phyloP scores from a whole-genome alignment of 192 early-diverging fungal species.

The Podochytrium sp. region DNA sequence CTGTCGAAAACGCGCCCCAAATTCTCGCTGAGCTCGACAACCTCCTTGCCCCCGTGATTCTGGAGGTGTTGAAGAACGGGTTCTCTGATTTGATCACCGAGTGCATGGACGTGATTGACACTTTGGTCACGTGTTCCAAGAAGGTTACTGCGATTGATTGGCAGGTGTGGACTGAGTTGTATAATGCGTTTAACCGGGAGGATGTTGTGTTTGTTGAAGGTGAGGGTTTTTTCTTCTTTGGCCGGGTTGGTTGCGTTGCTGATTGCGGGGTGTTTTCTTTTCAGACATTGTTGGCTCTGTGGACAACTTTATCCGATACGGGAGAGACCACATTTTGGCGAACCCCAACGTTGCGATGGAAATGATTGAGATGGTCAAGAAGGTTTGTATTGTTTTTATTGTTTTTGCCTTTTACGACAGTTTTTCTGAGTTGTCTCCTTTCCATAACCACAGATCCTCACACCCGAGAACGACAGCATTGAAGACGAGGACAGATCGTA shows the following conservation, averaged over 20 bases:
- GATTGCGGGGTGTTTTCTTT: neutral
- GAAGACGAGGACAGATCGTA: constrained; percentile 79
- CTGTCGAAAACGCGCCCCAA: constrained; percentile 81
- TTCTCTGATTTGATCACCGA: constrained; percentile 80
- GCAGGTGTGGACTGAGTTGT: constrained; percentile 54
- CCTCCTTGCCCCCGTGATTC: constrained; percentile 76
- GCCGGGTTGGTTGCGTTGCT: neutral
- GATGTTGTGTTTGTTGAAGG: constrained; percentile 22
- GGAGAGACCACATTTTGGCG: constrained; percentile 72
- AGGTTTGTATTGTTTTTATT: constrained; percentile 13
- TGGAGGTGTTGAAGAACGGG: constrained; percentile 75
- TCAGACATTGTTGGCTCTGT: constrained; percentile 85
- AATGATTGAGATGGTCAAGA: constrained; percentile 75
- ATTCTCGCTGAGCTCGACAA: constrained; percentile 81
- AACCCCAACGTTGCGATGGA: constrained; percentile 78
- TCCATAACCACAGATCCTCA: constrained; percentile 33
- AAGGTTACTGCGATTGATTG: constrained; percentile 75
- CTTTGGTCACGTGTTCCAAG: constrained; percentile 81
- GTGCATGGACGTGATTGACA: constrained; percentile 74
- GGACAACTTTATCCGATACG: constrained; percentile 89
- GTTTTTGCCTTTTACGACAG: neutral
- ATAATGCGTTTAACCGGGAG: constrained; percentile 84
- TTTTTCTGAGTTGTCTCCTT: neutral
- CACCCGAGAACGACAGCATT: constrained; percentile 61
- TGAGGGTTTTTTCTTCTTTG: neutral